Base-by-base conservation (phyloP, 495 filamentous ascomycete species). In the Aspergillus egyptiacus region DNA sequence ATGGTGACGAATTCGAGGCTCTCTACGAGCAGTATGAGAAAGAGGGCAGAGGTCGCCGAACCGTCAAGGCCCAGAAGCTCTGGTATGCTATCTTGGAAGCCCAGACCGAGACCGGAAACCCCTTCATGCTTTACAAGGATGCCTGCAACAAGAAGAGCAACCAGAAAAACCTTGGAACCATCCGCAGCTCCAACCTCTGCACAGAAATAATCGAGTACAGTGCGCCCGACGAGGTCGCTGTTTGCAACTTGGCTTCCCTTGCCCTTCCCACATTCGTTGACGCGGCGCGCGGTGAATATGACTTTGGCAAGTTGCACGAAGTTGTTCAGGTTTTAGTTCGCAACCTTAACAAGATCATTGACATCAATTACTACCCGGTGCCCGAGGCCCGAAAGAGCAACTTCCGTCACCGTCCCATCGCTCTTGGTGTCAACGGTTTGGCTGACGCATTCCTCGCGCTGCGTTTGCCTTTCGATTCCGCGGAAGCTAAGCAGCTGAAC, bases 101-200 rank as follows among this genome's bases (percentile, higher is more conserved):
- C 48, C 93, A 98, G 74, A 96, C 90, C 24, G 93, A 98, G 81
- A 98, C 93, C 32, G 93, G 93, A 49, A 96, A 95, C 71, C 93
- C 93, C 36, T 98, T 94, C 76, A 97, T 98, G 87, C 82, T 96
- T 46, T 98, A 98, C 84, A 98, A 98, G 76, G 93, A 98, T 69
- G 81, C 85, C 56, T 91, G 87, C 78, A 98, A 98, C 77, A 80
- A 82, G 59, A 98, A 98, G 82, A 96, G 90, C 77, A 98, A 98
- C 80, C 93, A 98, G 71, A 95, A 97, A 84, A 98, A 98, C 65
- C 78, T 98, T 24, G 93, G 93, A 36, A 95, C 90, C 36, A 97
- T 98, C 59, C 89, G 87, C 63, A 96, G 87, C 78, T 98, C 93
- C 58, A 98, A 98, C 72, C 77, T 98, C 36, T 98, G 93, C 79